Evolutionary conservation across 352 stramenopile species (phyloP), one percentile per base, ranked within the genome.

Genomic region (Globisporangium echinulatum): DNA sequence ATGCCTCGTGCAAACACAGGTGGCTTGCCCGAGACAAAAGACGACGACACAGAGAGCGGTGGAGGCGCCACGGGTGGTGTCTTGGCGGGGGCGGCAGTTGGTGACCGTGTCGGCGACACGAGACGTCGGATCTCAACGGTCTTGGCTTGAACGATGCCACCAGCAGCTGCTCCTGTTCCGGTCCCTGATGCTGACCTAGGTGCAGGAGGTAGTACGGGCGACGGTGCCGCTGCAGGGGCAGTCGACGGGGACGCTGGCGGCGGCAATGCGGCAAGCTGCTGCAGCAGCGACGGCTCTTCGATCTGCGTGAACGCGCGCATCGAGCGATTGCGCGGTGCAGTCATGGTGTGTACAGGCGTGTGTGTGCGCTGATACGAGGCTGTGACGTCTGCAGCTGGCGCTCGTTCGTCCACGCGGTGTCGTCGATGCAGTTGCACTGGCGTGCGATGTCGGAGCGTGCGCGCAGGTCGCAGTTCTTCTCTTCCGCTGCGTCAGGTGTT

Each of bases 251-350:
- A 49, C 0, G 13, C 43, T 11, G 43, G 43, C 46, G 15, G 5
- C 33, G 46, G 46, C 46, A n/a, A 10, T 25, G 46, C 11, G 1
- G 50, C n/a, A 7, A 56, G 8, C 17, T 77, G 49, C n/a, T 69
- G 74, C 56, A 72, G 52, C 47, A 63, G 73, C 9, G 71, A 33
- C 17, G 75, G 71, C 49, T 82, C 72, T 40, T 90, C 74, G 43
- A 88, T 75, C 64, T 90, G 77, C 38, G 80, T 82, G 68, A 90
- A 90, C 14, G 80, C 80, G 62, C 80, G 75, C 8, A 58, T 67
- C 37, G 70, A 63, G 60, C 75, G 72, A 52, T 72, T 62, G 13
- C 62, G 64, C 19, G 61, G 40, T 15, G 46, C 46, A 3, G 46
- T 54, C 17, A 51, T 14, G 44, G 6, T 44, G 13, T 60, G n/a